Evolutionary conservation across 768 basidiomycete species (phyloP), one percentile per base, ranked within the genome.

Genomic region (Tricholoma hemisulphureum): DNA sequence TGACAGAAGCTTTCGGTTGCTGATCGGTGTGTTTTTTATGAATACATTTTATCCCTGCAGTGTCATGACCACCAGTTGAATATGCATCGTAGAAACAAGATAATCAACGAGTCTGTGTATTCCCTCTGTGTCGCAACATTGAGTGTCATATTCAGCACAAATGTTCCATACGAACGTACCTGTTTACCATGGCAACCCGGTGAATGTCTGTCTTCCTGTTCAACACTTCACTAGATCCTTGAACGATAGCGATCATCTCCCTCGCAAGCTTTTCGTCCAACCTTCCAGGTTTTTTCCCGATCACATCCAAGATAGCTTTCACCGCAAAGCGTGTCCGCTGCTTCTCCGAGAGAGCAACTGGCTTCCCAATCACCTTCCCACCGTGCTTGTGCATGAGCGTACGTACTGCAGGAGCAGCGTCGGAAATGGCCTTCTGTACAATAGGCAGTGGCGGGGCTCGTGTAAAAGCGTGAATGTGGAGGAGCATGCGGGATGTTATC

Each of bases 381-480:
- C 84, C 83, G 48, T 77, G 77, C 53, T 83, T 83, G 62, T 84
- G 80, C 26, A 80, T 83, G 58, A 84, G 67, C 5, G 76, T 77
- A 23, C 85, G 80, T 24, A 95, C 84, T 1, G 86, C 83, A 1
- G 95, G 95, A 3, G 91, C 80, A 2, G 84, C 86, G 2, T 79
- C 67, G 21, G 81, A 66, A 51, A 97, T 74, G 0, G 94, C 95
- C 65, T 86, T 71, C 35, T 86, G 85, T 4, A 97, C 74, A 61
- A 96, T 83, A 16, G 91, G 91, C 31, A 93, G 75, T 0, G 94
- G 89, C n/a, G 87, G 84, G 6, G 85, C 82, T 54, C 86, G 80
- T 14, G 93, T 95, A 57, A 88, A 75, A 9, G 85, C 79, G 69
- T 89, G 88, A 37, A 95, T 82, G 65, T 86, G 77, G 16, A 85